Evolutionary conservation across 805 yeast genomes (phyloP).

Genomic region (Ogataea siamensis): DNA sequence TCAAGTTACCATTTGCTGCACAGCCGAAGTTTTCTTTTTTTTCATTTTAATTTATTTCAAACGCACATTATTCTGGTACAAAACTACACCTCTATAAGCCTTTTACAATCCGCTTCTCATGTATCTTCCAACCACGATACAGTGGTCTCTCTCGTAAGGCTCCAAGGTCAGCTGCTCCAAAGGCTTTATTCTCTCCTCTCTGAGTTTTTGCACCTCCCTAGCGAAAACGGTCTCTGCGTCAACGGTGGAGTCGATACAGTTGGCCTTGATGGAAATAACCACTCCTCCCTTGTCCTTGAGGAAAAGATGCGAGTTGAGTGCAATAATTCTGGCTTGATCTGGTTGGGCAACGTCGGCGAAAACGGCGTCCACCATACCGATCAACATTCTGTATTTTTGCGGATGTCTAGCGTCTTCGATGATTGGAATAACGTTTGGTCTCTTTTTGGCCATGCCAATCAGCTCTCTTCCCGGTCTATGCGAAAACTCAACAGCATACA

Average conservation of each 20-base stretch:
- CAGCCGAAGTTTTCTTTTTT: constrained; percentile 3
- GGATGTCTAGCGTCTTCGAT: constrained; percentile 99
- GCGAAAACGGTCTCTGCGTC: constrained; percentile 99
- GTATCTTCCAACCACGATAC: constrained; percentile 97
- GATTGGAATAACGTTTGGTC: constrained; percentile 98
- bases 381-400: constrained; percentile 98
- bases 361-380: constrained; percentile 98
- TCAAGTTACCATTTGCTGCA: constrained; percentile 10
- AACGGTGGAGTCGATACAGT: constrained; percentile 99
- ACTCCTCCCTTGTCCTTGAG: constrained; percentile 98
- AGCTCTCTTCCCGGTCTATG: constrained; percentile 99
- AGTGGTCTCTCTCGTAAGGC: constrained; percentile 99
- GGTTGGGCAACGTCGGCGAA: constrained; percentile 99
- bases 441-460: constrained; percentile 99
- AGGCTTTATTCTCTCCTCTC: constrained; percentile 98
- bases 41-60: constrained; percentile 4
- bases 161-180: constrained; percentile 97
- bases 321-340: constrained; percentile 99
- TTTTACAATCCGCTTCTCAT: constrained; percentile 76
- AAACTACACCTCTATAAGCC: constrained; percentile 8
- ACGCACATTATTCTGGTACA: constrained; percentile 15
- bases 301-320: constrained; percentile 96
- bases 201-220: constrained; percentile 97
- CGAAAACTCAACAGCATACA: constrained; percentile 98
- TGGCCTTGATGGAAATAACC: constrained; percentile 97